Percentiles rank a stretch among this genome's conserved stretches.
Evolutionary conservation across 176 grass and related monocot genomes (phyloP).

Genomic region (Avena insularis): DNA sequence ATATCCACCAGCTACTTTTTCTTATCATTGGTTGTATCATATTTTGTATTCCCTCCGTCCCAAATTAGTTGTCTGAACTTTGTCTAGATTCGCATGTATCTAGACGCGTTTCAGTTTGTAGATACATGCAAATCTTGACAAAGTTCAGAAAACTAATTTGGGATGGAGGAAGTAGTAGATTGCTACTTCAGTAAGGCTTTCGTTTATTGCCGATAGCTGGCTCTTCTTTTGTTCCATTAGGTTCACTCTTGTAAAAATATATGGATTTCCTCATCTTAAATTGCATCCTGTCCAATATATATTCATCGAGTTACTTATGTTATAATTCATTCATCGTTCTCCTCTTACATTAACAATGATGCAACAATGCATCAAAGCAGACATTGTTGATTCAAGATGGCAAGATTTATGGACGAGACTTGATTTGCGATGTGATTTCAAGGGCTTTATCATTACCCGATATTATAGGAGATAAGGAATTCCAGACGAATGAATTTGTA

Average conservation of each 20-base stretch:
- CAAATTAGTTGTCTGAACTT: no score
- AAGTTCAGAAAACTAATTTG: no score
- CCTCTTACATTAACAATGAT: conserved; percentile 37
- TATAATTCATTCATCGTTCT: conserved; percentile 21
- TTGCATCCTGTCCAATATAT: not conserved
- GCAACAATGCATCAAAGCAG: conserved; percentile 52
- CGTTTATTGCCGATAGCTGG: not conserved
- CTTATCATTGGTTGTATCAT: not conserved
- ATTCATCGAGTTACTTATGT: conserved; percentile 35
- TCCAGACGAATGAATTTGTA: conserved; percentile 96
- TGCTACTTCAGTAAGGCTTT: not conserved
- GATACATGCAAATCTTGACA: no score
- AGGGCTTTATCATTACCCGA: conserved; percentile 82
- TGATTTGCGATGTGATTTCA: conserved; percentile 84
- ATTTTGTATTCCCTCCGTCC: not conserved
- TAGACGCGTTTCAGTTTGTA: no score
- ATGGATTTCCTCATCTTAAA: not conserved
- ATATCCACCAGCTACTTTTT: not conserved
- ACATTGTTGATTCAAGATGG: conserved; percentile 83
- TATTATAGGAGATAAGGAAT: conserved; percentile 82
- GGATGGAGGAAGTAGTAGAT: not conserved
- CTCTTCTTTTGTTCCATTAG: conserved; percentile 14
- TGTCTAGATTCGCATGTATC: no score
- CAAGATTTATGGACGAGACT: conserved; percentile 83
- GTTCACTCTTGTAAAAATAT: not conserved